Percentiles rank a stretch among this genome's conserved stretches.
phyloP scores from a whole-genome alignment of 2,329 filamentous ascomycete species.

The Penicillium sp. region DNA sequence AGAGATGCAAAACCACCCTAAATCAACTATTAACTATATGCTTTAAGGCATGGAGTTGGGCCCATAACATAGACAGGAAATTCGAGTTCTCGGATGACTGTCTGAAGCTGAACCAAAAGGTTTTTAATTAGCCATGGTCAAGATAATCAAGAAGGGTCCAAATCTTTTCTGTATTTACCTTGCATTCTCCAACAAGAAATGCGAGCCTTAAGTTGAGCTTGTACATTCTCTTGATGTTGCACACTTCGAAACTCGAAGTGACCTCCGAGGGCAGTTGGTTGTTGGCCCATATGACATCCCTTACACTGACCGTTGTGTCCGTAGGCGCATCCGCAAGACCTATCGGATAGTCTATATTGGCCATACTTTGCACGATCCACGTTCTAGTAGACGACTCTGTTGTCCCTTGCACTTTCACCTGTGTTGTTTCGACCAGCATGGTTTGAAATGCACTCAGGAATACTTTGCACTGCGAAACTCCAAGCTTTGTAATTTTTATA shows the following conservation, averaged over 20 bases:
- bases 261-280: constrained; percentile 9
- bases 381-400: constrained; percentile 5
- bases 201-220: constrained; percentile 14
- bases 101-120: not conserved
- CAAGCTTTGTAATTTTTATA: constrained; percentile 10
- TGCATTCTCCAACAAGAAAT: constrained; percentile 6
- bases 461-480: not conserved
- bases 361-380: constrained; percentile 19
- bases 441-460: constrained; percentile 18
- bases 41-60: not conserved
- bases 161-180: constrained; percentile 3
- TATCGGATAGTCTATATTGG: constrained; percentile 9
- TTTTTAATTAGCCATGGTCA: not conserved
- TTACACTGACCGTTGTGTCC: not conserved
- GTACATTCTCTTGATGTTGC: constrained; percentile 19
- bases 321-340: not conserved
- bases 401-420: constrained; percentile 9
- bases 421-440: constrained; percentile 21
- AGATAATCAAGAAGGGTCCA: not conserved
- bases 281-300: not conserved
- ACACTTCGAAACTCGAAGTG: constrained; percentile 18
- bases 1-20: not conserved
- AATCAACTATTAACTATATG: not conserved
- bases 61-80: constrained; percentile 17
- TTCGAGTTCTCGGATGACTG: constrained; percentile 14